Conservation (phyloP, 495 filamentous ascomycete species). For the Penicilliopsis zonata region DNA sequence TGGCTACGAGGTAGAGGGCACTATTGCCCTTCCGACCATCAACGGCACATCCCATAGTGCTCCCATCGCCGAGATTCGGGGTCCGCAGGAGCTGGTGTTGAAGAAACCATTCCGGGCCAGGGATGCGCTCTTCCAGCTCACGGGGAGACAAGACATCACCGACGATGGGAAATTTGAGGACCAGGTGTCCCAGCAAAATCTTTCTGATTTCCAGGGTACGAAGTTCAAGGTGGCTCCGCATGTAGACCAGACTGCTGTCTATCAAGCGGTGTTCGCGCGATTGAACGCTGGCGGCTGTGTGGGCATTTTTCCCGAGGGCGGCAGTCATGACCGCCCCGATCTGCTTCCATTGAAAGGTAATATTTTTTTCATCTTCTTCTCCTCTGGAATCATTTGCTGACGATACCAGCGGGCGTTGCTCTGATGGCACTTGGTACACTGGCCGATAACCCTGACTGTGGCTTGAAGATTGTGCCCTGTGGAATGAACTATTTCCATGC, state of each 20-base stretch:
- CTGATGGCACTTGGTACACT: conserved; percentile 95
- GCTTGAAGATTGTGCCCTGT: conserved; percentile 96
- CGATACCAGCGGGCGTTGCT: conserved; percentile 73
- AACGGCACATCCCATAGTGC: conserved; percentile 67
- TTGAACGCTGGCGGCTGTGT: conserved; percentile 77
- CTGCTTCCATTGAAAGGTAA: conserved; percentile 82
- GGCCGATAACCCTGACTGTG: conserved; percentile 76
- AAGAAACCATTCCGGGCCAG: conserved; percentile 76
- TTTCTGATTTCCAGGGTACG: conserved; percentile 52
- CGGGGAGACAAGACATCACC: conserved; percentile 56
- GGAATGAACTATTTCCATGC: conserved; percentile 99
- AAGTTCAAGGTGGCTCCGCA: conserved; percentile 84
- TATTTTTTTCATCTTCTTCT: conserved; percentile 1
- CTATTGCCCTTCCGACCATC: conserved; percentile 73
- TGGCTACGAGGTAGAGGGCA: conserved; percentile 64
- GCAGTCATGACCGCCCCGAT: conserved; percentile 91
- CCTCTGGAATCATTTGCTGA: conserved; percentile 1
- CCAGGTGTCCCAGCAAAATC: conserved; percentile 24
- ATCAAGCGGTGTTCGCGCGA: conserved; percentile 78
- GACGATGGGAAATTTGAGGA: conserved; percentile 43
- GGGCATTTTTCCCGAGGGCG: conserved; percentile 96
- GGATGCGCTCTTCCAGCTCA: conserved; percentile 63
- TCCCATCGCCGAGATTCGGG: conserved; percentile 67
- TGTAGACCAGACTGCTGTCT: conserved; percentile 87
- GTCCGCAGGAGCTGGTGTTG: conserved; percentile 68